Base-by-base conservation (phyloP, 306 rosid species). In the Luffa aegyptiaca region DNA sequence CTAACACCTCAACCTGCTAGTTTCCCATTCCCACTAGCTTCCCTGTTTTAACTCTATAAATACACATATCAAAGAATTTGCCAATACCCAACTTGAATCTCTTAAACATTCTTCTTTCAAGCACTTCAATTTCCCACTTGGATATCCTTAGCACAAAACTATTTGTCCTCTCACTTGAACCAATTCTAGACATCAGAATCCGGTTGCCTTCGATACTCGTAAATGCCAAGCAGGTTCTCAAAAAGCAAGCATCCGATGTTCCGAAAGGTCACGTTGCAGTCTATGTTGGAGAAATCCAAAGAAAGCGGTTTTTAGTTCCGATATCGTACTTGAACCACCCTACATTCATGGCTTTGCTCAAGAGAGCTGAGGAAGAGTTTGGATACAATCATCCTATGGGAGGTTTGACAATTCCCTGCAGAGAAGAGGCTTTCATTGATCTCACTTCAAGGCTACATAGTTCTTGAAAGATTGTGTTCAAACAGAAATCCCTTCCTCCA, bases 381-480 rank as follows among this genome's bases (percentile, higher is more conserved):
- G 92, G 90, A 2, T 86, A 77, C 77, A 14, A 66, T 68, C 87
- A 88, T 81, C 89, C 86, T 12, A 80, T 53, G 85, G 89, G 89
- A 4, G 92, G 89, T n/a, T 85, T 88, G 18, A 84, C 84, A n/a
- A 88, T 86, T 77, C 89, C 89, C 3, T 88, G 89, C 88, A 65
- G 53, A 13, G 84, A 86, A 84, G 86, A 88, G 41, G 59, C 69
- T n/a, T 88, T 88, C 26, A 9, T 51, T 62, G 69, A 62, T 62
- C 42, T 26, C 39, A 62, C 18, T 31, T 62, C 42, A 10, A 62
- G 69, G 11, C n/a, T 62, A 8, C 69, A 33, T 10, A 12, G 16
- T 12, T 62, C 41, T 31, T 62, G 42, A 31, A 31, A 13, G 66
- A 61, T 31, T 9, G 10, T 1, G 66, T 26, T 4, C 1, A 59